Evolutionary conservation across 768 basidiomycete species (phyloP).

Genomic region (Russula brevipes): DNA sequence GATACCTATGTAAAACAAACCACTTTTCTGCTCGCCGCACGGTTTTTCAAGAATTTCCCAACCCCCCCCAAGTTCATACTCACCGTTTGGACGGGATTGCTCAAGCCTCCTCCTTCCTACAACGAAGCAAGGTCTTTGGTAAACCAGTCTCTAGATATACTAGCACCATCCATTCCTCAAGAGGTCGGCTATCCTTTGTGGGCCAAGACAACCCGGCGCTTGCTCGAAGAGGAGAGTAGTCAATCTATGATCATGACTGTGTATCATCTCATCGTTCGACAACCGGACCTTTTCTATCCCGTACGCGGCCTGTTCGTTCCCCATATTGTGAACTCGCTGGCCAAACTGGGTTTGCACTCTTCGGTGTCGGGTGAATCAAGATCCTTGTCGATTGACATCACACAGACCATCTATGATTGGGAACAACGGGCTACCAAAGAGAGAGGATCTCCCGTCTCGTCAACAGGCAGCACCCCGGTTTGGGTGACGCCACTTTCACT

Average conservation of each 20-base stretch:
- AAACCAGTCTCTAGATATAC: conserved; percentile 79
- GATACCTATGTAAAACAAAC: conserved; percentile 92
- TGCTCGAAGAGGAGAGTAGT: conserved; percentile 84
- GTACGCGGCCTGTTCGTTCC: conserved; percentile 90
- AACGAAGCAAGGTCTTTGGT: conserved; percentile 73
- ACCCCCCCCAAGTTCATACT: conserved; percentile 88
- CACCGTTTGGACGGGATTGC: conserved; percentile 83
- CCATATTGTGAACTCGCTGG: conserved; percentile 85
- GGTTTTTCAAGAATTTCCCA: conserved; percentile 86
- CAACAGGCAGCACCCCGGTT: not conserved
- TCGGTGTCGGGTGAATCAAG: conserved; percentile 73
- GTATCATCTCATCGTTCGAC: conserved; percentile 89
- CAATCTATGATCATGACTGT: conserved; percentile 68
- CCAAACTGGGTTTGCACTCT: conserved; percentile 77
- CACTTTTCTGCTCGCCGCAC: conserved; percentile 82
- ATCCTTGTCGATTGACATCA: conserved; percentile 81
- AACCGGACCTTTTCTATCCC: conserved; percentile 86
- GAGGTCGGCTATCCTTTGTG: conserved; percentile 66
- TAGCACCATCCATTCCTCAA: conserved; percentile 73
- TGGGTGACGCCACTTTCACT: conserved; percentile 79
- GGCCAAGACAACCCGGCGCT: conserved; percentile 79
- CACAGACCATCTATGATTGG: conserved; percentile 92
- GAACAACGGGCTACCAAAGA: conserved; percentile 56
- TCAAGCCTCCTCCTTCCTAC: conserved; percentile 59
- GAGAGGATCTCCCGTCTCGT: conserved; percentile 12